phyloP scores from a whole-genome alignment of 1,284 basidiomycete species.

The Puccinia triticina region DNA sequence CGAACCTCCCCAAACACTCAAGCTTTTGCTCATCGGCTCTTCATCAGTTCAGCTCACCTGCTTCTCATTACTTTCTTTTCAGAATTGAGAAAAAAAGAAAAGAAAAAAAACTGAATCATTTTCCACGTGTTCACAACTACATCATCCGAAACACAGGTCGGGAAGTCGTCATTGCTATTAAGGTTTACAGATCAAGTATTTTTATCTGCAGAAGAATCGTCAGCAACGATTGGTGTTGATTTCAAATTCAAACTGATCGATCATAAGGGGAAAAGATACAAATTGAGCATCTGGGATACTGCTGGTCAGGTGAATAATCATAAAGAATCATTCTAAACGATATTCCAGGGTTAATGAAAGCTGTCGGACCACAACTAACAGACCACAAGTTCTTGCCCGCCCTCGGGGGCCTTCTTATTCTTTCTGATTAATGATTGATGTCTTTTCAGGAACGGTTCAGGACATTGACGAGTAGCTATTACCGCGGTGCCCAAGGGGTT shows the following conservation, averaged over 20 bases:
- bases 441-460: conserved; percentile 62
- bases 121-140: background rate
- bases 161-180: conserved; percentile 76
- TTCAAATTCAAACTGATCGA: conserved; percentile 65
- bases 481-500: conserved; percentile 89
- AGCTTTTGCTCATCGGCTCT: conserved; percentile 45
- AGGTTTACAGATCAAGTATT: conserved; percentile 97
- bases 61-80: background rate
- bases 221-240: conserved; percentile 78
- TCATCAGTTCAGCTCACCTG: conserved; percentile 29
- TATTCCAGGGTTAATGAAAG: background rate
- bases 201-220: conserved; percentile 89
- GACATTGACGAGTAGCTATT: conserved; percentile 87
- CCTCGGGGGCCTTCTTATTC: background rate
- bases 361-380: background rate
- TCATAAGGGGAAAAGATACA: conserved; percentile 64
- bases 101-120: background rate
- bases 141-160: conserved; percentile 16
- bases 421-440: background rate
- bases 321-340: background rate
- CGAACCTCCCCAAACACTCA: conserved; percentile 49
- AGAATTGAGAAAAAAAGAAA: background rate
- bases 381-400: background rate
- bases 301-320: conserved; percentile 74
- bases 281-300: conserved; percentile 73